Conservation (phyloP, 371 early-diverging fungal species). For the Actinomortierella wolfii region DNA sequence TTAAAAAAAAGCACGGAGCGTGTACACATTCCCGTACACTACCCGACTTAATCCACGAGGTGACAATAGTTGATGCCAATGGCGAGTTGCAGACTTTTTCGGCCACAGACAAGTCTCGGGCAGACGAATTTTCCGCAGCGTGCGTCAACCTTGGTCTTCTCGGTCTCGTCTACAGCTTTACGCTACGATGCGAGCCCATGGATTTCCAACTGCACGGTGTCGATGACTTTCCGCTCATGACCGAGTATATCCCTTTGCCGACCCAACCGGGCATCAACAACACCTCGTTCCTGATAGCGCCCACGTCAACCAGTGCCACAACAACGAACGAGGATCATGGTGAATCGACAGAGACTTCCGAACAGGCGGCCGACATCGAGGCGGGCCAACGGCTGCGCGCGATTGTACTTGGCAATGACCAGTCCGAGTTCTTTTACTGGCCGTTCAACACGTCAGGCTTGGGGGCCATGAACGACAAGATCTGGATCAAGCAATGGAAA, state of each 20-base stretch:
- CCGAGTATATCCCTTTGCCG: too few relatives aligned
- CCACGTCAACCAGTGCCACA: too few relatives aligned
- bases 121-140: conserved; percentile 40
- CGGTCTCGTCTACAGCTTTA: conserved; percentile 39
- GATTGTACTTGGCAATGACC: conserved; percentile 32
- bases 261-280: too few relatives aligned
- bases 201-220: conserved; percentile 20
- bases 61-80: conserved; percentile 31
- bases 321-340: too few relatives aligned
- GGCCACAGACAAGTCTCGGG: neutral
- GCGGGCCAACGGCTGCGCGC: conserved; percentile 18
- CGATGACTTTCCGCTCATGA: too few relatives aligned
- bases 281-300: too few relatives aligned
- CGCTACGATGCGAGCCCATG: conserved; percentile 37
- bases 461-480: conserved; percentile 10
- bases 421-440: conserved; percentile 47
- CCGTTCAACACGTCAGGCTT: conserved; percentile 29
- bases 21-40: conserved; percentile 21
- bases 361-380: too few relatives aligned
- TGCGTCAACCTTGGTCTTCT: conserved; percentile 41
- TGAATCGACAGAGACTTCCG: too few relatives aligned
- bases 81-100: conserved; percentile 34
- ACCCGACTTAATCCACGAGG: conserved; percentile 25
- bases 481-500: conserved; percentile 47
- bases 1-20: conserved; percentile 38